These are phyloP conservation scores for Berkeleyomyces basicola DNA, from an alignment of 2,329 filamentous ascomycete genomes.

Conservation along the genomic window DNA sequence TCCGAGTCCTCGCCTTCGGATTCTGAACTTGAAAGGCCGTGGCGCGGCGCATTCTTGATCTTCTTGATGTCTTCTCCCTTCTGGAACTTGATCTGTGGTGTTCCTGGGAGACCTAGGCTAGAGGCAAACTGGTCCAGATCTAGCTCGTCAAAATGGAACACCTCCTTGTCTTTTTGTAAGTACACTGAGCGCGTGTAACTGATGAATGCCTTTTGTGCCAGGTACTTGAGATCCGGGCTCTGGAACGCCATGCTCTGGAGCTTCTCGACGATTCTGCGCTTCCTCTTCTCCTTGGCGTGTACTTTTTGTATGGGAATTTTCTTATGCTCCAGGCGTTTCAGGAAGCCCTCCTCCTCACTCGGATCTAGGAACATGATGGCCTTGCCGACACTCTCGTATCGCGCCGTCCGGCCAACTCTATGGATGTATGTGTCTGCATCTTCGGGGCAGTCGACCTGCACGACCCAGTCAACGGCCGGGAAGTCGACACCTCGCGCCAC, in stretches of 20 bases:
- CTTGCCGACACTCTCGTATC: slow-evolving; percentile 73
- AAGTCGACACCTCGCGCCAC: slow-evolving; percentile 91
- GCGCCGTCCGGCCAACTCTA: slow-evolving; percentile 82
- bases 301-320: slow-evolving; percentile 80
- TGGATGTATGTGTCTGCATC: slow-evolving; percentile 97
- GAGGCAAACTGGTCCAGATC: slow-evolving; percentile 73
- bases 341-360: slow-evolving; percentile 82
- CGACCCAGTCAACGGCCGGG: slow-evolving; percentile 92
- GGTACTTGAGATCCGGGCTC: slow-evolving; percentile 80
- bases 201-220: slow-evolving; percentile 90
- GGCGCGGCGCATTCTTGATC: slow-evolving; percentile 70
- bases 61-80: slow-evolving; percentile 79
- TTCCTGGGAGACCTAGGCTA: slow-evolving; percentile 75
- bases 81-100: slow-evolving; percentile 82
- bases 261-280: slow-evolving; percentile 67
- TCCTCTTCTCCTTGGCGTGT: slow-evolving; percentile 77
- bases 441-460: slow-evolving; percentile 95
- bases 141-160: slow-evolving; percentile 71
- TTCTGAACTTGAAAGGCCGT: slow-evolving; percentile 41
- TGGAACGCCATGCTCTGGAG: slow-evolving; percentile 94
- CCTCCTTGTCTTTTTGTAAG: slow-evolving; percentile 77
- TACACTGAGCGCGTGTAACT: slow-evolving; percentile 76
- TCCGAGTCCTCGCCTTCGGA: slow-evolving; percentile 37
- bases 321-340: slow-evolving; percentile 68
- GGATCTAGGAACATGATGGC: slow-evolving; percentile 87